phyloP scores from a whole-genome alignment of 1,139 yeast genomes.

The Debaryomyces subglobosus region DNA sequence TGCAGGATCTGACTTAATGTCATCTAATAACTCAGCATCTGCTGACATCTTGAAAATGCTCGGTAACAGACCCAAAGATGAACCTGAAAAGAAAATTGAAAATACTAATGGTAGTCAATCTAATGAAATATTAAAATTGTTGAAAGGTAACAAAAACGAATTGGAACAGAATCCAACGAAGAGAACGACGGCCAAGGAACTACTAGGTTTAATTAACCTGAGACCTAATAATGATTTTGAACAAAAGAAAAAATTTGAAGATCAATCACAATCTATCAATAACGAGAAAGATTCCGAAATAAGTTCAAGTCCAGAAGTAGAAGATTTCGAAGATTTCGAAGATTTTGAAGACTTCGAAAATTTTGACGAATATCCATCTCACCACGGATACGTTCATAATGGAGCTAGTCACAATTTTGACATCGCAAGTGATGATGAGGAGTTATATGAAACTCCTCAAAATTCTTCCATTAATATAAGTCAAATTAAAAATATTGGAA shows the following conservation, averaged over 20 bases:
- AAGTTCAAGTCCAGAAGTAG: constrained; percentile 10
- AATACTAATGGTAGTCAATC: constrained; percentile 11
- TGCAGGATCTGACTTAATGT: neutral
- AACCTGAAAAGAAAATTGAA: neutral
- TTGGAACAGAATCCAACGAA: neutral
- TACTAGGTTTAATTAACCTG: constrained; percentile 12
- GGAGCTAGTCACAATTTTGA: constrained; percentile 26
- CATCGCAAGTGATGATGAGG: constrained; percentile 32
- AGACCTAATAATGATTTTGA: neutral
- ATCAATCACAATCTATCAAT: constrained; percentile 2
- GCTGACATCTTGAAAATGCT: constrained; percentile 28
- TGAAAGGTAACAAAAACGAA: constrained; percentile 15
- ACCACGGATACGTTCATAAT: neutral
- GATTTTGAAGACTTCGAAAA: constrained; percentile 36
- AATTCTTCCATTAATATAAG: neutral
- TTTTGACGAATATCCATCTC: constrained; percentile 18
- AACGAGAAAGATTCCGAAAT: neutral
- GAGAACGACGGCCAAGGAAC: constrained; percentile 13
- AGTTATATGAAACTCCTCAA: neutral
- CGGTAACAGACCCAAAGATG: constrained; percentile 14
- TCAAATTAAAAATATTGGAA: neutral
- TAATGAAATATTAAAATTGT: constrained; percentile 23
- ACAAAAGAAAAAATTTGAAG: neutral
- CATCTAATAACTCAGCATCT: constrained; percentile 13
- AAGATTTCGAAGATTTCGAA: constrained; percentile 28